Percentiles rank a stretch among this genome's conserved stretches.
Conservation (phyloP, 345 rosid species). For the Syzygium aqueum region DNA sequence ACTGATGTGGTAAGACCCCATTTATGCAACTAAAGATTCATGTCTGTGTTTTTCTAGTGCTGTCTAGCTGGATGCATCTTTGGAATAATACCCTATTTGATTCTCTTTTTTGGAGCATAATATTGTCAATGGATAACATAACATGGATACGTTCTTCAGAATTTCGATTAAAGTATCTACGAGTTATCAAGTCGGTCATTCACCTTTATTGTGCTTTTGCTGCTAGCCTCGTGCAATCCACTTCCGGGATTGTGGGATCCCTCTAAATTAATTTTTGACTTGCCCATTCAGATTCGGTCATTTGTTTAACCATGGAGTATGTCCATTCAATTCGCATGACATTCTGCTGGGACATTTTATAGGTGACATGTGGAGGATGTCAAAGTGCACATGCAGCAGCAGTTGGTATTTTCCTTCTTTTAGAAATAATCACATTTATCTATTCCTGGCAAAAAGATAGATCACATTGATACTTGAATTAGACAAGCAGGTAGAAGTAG, state of each 20-base stretch:
- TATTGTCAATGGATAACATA: background rate
- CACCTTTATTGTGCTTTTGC: background rate
- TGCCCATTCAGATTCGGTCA: background rate
- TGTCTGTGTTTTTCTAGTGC: background rate
- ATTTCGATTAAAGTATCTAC: background rate
- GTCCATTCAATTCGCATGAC: conserved; percentile 9
- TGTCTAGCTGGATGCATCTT: background rate
- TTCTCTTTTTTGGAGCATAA: background rate
- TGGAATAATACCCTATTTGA: background rate
- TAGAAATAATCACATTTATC: background rate
- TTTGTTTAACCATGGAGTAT: background rate
- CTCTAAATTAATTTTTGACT: background rate
- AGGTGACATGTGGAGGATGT: conserved; percentile 97
- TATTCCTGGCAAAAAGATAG: background rate
- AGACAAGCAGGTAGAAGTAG: background rate
- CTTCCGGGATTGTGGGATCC: background rate
- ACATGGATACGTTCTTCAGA: background rate
- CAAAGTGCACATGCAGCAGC: conserved; percentile 93
- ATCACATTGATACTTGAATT: background rate
- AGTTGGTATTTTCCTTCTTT: conserved; percentile 44
- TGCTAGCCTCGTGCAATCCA: background rate
- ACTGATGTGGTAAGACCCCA: conserved; percentile 73
- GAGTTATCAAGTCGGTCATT: background rate
- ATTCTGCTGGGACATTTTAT: conserved; percentile 22
- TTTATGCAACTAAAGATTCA: background rate